phyloP scores from a whole-genome alignment of 2,329 filamentous ascomycete genomes.

The Beauveria bassiana region DNA sequence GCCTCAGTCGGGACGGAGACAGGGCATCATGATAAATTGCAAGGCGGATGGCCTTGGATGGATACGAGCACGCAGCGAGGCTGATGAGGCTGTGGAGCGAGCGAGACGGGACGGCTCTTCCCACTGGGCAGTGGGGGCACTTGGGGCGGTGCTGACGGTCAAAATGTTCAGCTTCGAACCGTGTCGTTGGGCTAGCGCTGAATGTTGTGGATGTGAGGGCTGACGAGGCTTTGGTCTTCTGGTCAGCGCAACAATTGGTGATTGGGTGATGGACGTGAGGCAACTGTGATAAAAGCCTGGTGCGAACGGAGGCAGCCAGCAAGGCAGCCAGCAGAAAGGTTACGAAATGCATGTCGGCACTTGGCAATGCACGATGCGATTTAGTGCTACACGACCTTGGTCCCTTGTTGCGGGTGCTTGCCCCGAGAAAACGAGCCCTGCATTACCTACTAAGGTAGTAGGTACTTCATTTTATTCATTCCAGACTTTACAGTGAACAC shows the following conservation, averaged over 20 bases:
- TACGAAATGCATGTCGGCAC: not conserved
- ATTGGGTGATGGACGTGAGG: not conserved
- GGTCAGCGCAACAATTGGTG: not conserved
- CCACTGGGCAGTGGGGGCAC: conserved; percentile 1
- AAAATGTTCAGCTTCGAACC: conserved; percentile 3
- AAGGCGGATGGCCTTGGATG: not conserved
- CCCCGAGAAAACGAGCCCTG: too few species aligned
- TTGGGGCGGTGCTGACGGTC: conserved; percentile 2
- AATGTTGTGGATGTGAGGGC: not conserved
- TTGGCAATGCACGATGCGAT: not conserved
- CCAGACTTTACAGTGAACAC: too few species aligned
- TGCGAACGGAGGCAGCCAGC: not conserved
- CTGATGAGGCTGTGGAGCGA: conserved; percentile 10
- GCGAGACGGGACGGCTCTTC: conserved; percentile 8
- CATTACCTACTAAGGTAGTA: too few species aligned
- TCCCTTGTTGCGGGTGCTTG: too few species aligned
- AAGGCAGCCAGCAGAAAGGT: too few species aligned
- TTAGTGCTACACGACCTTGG: too few species aligned
- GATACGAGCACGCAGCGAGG: not conserved
- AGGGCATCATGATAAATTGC: not conserved
- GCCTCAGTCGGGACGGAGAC: not conserved
- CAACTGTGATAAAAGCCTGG: not conserved
- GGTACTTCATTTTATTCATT: too few species aligned
- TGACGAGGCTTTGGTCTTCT: not conserved
- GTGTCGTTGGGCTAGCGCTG: not conserved